Evolutionary conservation across 352 stramenopile genomes (phyloP).

Genomic region (Pythium sp.): DNA sequence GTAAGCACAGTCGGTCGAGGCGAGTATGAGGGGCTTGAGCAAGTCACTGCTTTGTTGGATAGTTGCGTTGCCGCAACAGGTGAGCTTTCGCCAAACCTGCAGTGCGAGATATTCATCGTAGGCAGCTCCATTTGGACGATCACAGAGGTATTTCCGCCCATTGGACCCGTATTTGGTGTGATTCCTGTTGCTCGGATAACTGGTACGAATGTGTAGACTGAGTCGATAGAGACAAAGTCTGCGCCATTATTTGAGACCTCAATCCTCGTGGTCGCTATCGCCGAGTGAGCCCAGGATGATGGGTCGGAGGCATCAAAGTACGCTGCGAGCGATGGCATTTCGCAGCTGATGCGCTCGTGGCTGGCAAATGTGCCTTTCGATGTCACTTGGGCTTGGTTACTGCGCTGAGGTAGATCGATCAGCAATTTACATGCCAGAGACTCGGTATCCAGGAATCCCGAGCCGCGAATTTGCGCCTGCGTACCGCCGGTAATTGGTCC

Average conservation of each 20-base stretch:
- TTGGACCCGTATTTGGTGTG: constrained; percentile 19
- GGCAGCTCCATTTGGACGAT: constrained; percentile 4
- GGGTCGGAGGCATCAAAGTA: constrained; percentile 14
- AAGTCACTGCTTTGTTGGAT: constrained; percentile 19
- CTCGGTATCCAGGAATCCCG: constrained; percentile 23
- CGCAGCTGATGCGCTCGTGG: constrained; percentile 26
- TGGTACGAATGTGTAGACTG: constrained; percentile 29
- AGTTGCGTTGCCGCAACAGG: constrained; percentile 8
- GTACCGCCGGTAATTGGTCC: constrained; percentile 33
- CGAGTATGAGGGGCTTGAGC: constrained; percentile 18
- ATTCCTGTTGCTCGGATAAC: constrained; percentile 19
- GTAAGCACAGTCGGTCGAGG: not conserved
- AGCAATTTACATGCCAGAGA: constrained; percentile 37
- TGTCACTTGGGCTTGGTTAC: constrained; percentile 10
- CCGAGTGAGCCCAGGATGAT: constrained; percentile 20
- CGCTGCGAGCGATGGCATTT: constrained; percentile 24
- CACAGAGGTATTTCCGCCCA: constrained; percentile 19
- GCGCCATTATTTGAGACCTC: constrained; percentile 49
- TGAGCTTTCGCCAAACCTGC: constrained; percentile 26
- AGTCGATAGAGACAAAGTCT: constrained; percentile 30
- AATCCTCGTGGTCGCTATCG: constrained; percentile 23
- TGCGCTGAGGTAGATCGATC: constrained; percentile 25
- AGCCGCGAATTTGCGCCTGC: constrained; percentile 22
- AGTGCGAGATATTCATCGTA: constrained; percentile 24
- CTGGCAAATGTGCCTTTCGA: constrained; percentile 25